These are phyloP conservation scores for Acarospora socialis DNA, from an alignment of 2,329 filamentous ascomycete species.

Conservation along the genomic window DNA sequence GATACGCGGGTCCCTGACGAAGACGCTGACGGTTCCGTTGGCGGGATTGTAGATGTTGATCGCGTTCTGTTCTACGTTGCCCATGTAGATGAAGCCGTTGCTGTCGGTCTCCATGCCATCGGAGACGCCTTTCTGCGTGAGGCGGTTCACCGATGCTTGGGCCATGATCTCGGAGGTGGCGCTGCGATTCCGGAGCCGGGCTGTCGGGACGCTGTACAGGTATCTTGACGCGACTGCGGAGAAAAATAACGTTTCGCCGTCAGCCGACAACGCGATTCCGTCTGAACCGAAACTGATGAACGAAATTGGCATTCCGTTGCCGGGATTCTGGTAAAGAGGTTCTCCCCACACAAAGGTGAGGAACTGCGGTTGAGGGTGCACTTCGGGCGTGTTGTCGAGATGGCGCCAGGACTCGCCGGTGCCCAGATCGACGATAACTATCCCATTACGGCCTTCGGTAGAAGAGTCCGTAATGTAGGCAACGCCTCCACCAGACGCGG, in stretches of 20 bases:
- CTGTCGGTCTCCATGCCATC: conserved; percentile 40
- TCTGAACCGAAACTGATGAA: conserved; percentile 34
- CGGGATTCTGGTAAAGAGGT: conserved; percentile 29
- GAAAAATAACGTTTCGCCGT: conserved; percentile 35
- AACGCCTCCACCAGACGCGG: conserved; percentile 30
- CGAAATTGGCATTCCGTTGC: conserved; percentile 22
- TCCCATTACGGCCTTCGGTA: conserved; percentile 34
- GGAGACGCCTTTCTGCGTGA: conserved; percentile 35
- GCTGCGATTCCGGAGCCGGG: conserved; percentile 26
- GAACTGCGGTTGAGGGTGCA: conserved; percentile 31
- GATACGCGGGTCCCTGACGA: conserved; percentile 32
- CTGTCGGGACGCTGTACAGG: conserved; percentile 33
- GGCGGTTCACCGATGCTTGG: conserved; percentile 28
- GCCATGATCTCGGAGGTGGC: conserved; percentile 29
- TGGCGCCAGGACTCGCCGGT: conserved; percentile 37
- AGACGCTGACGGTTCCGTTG: conserved; percentile 29
- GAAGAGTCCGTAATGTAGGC: conserved; percentile 41
- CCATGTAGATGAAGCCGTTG: conserved; percentile 35
- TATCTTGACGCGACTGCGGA: conserved; percentile 30
- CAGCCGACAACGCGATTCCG: conserved; percentile 36
- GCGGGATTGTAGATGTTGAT: conserved; percentile 32
- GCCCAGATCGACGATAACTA: conserved; percentile 37
- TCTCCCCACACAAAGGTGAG: conserved; percentile 35
- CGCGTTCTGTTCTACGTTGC: conserved; percentile 37
- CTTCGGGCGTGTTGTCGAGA: conserved; percentile 28